Evolutionary conservation across 1,284 basidiomycete species (phyloP).

Genomic region (Ustilago bromivora): DNA sequence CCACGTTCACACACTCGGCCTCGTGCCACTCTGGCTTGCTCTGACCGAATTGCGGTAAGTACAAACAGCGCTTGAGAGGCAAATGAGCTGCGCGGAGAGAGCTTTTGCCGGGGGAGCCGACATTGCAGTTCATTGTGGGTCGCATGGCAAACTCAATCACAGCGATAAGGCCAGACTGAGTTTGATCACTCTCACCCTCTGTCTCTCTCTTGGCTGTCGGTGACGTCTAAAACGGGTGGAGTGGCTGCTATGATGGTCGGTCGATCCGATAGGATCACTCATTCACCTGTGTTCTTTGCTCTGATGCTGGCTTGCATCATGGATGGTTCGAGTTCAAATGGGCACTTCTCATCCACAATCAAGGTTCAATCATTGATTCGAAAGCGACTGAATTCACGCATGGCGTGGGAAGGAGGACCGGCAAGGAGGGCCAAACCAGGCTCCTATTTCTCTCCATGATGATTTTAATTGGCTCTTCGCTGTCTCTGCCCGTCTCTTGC

Average conservation of each 20-base stretch:
- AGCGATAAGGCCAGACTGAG: neutral
- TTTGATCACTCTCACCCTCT: neutral
- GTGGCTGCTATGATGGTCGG: neutral
- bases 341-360: neutral
- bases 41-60: neutral
- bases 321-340: neutral
- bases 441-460: neutral
- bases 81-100: neutral
- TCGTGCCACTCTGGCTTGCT: neutral
- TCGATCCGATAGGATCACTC: neutral
- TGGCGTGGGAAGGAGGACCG: neutral
- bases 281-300: neutral
- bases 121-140: neutral
- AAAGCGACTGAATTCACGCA: neutral
- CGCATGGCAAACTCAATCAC: neutral
- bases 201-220: neutral
- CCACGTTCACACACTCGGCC: too few species aligned
- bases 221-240: neutral
- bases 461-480: neutral
- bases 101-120: constrained; percentile 1
- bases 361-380: neutral
- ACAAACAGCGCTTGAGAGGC: neutral
- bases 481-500: neutral
- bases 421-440: neutral
- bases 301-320: neutral